phyloP scores from a whole-genome alignment of 768 basidiomycete genomes.

The Termitomyces sp. region DNA sequence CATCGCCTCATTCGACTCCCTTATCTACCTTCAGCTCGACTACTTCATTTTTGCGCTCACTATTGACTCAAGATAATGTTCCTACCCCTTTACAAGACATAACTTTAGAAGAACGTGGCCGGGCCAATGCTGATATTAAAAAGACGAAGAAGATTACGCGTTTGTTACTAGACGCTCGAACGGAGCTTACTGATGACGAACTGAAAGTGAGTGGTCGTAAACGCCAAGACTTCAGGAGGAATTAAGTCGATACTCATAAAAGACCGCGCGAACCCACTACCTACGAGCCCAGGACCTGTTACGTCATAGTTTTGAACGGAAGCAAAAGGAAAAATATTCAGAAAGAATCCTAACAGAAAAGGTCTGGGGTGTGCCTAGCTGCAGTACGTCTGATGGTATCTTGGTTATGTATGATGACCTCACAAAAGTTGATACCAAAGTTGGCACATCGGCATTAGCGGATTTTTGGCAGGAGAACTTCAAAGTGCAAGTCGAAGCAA shows the following conservation, averaged over 20 bases:
- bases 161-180: constrained; percentile 65
- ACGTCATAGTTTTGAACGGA: constrained; percentile 47
- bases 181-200: constrained; percentile 81
- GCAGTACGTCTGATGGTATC: constrained; percentile 42
- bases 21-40: constrained; percentile 25
- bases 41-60: constrained; percentile 35
- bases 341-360: constrained; percentile 55
- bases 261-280: constrained; percentile 68
- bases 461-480: constrained; percentile 77
- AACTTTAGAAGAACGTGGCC: constrained; percentile 22
- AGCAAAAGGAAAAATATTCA: constrained; percentile 54
- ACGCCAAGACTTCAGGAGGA: not conserved
- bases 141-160: constrained; percentile 52
- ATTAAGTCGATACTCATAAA: constrained; percentile 1
- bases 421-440: constrained; percentile 29
- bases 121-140: constrained; percentile 17
- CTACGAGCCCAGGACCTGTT: constrained; percentile 56
- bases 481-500: constrained; percentile 66
- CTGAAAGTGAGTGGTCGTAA: constrained; percentile 48
- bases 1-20: constrained; percentile 1
- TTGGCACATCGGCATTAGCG: constrained; percentile 60
- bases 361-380: constrained; percentile 63
- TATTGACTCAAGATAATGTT: constrained; percentile 39
- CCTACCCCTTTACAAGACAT: constrained; percentile 26
- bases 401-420: not conserved